Evolutionary conservation across 192 early-diverging fungal species (phyloP).

Genomic region (Coemansia sp.): DNA sequence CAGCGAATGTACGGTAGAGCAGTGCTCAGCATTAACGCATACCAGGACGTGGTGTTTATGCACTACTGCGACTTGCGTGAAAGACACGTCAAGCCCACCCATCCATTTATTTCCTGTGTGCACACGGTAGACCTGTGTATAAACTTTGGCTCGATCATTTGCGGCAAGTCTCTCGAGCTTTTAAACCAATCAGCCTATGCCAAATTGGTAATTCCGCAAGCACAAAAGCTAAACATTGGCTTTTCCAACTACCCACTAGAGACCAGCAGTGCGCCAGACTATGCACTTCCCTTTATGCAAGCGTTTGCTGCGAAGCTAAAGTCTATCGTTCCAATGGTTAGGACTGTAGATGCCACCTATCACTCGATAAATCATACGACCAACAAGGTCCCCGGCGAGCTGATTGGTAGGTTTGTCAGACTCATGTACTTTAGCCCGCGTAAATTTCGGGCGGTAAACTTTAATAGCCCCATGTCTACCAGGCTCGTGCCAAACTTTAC

Average conservation of each 20-base stretch:
- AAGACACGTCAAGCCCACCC: neutral
- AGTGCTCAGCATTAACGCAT: neutral
- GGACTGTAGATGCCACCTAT: neutral
- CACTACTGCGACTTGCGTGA: neutral
- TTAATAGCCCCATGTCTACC: neutral
- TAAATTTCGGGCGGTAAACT: neutral
- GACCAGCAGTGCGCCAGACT: neutral
- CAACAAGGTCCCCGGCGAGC: neutral
- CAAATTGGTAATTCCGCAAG: neutral
- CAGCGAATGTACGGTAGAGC: neutral
- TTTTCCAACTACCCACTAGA: neutral
- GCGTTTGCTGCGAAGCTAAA: neutral
- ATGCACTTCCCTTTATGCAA: neutral
- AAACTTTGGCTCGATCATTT: neutral
- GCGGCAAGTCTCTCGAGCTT: neutral
- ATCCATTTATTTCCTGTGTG: neutral
- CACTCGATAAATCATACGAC: neutral
- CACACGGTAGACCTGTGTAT: neutral
- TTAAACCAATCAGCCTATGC: neutral
- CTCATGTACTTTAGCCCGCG: neutral
- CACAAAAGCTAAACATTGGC: neutral
- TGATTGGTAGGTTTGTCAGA: slow-evolving; percentile 4
- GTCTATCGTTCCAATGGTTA: neutral
- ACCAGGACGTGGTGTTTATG: neutral
- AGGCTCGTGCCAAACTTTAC: neutral